A percentile compares a stretch with the other conserved stretches of the same genome.
These are phyloP conservation scores for Suillus subluteus DNA, from an alignment of 768 basidiomycete species.

Conservation along the genomic window DNA sequence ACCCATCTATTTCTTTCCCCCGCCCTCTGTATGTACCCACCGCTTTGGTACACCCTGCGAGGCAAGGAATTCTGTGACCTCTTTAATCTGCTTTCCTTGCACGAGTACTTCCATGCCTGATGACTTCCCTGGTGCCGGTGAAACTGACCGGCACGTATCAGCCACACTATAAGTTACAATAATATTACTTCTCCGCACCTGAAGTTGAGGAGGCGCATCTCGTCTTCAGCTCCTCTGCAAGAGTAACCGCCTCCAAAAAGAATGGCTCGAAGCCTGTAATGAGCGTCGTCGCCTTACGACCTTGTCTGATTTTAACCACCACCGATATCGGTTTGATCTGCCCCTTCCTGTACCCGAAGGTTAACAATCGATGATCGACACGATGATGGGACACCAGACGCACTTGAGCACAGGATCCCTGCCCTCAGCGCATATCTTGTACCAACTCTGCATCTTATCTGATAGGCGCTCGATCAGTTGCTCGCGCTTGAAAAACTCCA, in stretches of 20 bases:
- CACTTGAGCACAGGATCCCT: constrained; percentile 65
- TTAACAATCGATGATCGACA: constrained; percentile 8
- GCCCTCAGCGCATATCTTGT: constrained; percentile 60
- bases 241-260: constrained; percentile 64
- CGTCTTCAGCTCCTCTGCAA: constrained; percentile 79
- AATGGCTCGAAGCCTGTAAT: constrained; percentile 84
- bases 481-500: constrained; percentile 68
- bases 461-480: constrained; percentile 58
- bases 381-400: constrained; percentile 23
- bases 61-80: constrained; percentile 67
- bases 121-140: constrained; percentile 59
- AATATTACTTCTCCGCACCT: constrained; percentile 43
- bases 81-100: constrained; percentile 79
- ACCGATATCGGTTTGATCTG: constrained; percentile 70
- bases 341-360: constrained; percentile 64
- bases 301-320: constrained; percentile 72
- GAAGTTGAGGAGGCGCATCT: constrained; percentile 81
- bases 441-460: constrained; percentile 77
- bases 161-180: background rate
- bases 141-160: constrained; percentile 45
- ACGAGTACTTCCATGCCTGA: constrained; percentile 74
- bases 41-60: constrained; percentile 77
- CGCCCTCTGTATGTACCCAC: constrained; percentile 69
- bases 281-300: constrained; percentile 74
- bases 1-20: constrained; percentile 45